Evolutionary conservation across 2,329 filamentous ascomycete genomes (phyloP).

Genomic region (Mycosphaerella sp.): DNA sequence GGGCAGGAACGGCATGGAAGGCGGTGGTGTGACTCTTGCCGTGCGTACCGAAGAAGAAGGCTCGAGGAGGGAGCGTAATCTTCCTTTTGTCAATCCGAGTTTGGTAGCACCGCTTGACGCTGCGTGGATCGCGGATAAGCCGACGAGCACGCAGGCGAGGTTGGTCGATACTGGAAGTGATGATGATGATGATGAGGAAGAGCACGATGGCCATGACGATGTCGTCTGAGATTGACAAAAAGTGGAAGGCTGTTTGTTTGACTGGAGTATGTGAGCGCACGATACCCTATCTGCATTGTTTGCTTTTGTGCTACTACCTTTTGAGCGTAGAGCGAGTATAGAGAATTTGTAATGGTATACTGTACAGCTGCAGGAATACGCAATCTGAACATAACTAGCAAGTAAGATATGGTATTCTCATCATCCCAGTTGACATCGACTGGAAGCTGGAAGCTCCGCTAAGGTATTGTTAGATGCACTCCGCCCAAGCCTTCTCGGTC

Average conservation of each 20-base stretch:
- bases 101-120: conserved; percentile 51
- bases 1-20: conserved; percentile 5
- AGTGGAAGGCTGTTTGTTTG: background rate
- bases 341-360: background rate
- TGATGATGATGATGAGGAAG: conserved; percentile 2
- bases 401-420: too few species aligned
- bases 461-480: too few species aligned
- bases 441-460: too few species aligned
- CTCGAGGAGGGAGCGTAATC: conserved; percentile 51
- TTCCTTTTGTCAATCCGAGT: conserved; percentile 71
- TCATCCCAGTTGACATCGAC: too few species aligned
- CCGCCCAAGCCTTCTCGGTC: too few species aligned
- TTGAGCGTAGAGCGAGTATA: background rate
- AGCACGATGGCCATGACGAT: background rate
- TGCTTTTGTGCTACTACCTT: background rate
- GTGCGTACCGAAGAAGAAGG: conserved; percentile 14
- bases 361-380: too few species aligned
- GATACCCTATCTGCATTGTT: background rate
- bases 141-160: conserved; percentile 2
- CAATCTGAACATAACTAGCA: too few species aligned
- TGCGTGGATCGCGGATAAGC: conserved; percentile 28
- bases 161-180: conserved; percentile 7
- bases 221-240: background rate
- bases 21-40: conserved; percentile 11
- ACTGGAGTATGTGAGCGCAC: background rate